Evolutionary conservation across 192 early-diverging fungal species (phyloP).

Genomic region (Polychytrium aggregatum): DNA sequence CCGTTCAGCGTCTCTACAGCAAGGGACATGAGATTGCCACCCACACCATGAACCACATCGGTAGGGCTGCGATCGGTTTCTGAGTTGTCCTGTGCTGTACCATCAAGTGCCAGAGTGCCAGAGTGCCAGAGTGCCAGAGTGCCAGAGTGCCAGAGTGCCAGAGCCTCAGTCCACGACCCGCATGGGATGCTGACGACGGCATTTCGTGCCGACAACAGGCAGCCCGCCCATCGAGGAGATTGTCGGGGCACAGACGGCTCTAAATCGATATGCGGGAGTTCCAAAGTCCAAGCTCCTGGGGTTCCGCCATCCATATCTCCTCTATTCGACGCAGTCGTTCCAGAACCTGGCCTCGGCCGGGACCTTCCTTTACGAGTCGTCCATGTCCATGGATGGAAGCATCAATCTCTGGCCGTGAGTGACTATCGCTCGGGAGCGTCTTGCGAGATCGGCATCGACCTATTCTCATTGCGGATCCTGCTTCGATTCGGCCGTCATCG

Average conservation of each 20-base stretch:
- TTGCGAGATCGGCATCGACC: no score
- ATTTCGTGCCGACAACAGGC: no score
- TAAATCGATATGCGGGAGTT: slow-evolving; percentile 17
- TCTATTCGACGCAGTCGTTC: slow-evolving; percentile 12
- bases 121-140: no score
- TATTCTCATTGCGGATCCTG: no score
- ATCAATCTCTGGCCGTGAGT: slow-evolving; percentile 18
- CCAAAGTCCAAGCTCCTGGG: slow-evolving; percentile 15
- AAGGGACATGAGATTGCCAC: slow-evolving; percentile 56
- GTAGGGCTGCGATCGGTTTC: no score
- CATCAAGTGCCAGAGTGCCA: no score
- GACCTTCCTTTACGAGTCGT: slow-evolving; percentile 15
- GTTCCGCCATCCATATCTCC: slow-evolving; percentile 23
- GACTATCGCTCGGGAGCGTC: no score
- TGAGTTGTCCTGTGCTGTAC: no score
- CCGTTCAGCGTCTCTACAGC: slow-evolving; percentile 50
- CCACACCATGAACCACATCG: slow-evolving; percentile 41
- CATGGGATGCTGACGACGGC: no score
- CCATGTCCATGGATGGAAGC: slow-evolving; percentile 7
- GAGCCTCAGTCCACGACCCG: no score
- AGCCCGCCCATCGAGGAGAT: slow-evolving; percentile 6
- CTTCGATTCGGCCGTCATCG: no score
- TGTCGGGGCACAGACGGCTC: slow-evolving; percentile 3
- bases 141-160: no score
- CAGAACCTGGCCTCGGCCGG: background rate